Evolutionary conservation across 495 filamentous ascomycete species (phyloP), one percentile per base, ranked within the genome.

Genomic region (Chaetomidium leptoderma): DNA sequence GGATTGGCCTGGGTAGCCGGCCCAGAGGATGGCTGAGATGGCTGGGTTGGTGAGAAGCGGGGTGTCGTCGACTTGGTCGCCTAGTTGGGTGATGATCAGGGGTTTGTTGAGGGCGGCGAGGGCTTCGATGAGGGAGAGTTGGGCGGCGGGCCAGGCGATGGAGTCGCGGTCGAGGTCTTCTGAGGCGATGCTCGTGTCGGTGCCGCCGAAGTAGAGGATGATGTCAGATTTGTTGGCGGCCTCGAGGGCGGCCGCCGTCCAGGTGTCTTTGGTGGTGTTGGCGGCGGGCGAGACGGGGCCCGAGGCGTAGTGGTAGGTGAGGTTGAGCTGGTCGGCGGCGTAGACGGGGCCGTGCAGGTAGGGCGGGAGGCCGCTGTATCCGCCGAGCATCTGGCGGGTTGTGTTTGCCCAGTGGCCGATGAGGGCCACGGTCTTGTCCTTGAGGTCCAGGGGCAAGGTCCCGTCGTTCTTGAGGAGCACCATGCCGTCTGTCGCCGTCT

Each of bases 61-160:
- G 0, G 79, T 78, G 29, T 77, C 77, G 58, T 85, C 82, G 19
- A 83, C 63, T 61, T 83, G 79, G 8, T 77, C 79, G 56, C 82
- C 82, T 58, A 76, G 65, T 46, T 72, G 64, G 27, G 69, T 61
- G 14, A 78, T 64, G 14, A 77, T 55, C 7, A 76, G 49, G 6
- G 76, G 73, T 59, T 76, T 77, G 8, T 63, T 59, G 7, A 50
- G 47, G 9, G 60, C 63, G 0, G 66, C 59, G 19, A 80, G 64
- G 29, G 67, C 66, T 10, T 67, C 57, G 54, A 80, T 73, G 19
- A 77, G 63, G 11, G 59, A 45, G 6, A 78, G 64, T 59, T 80
- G 76, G n/a, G 58, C 62, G 2, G 61, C 66, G 0, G 76, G 71
- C 76, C 76, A 79, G 17, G 71, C 60, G 47, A 80, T 75, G 40